These are phyloP conservation scores for Coprinopsis sp. DNA, from an alignment of 768 basidiomycete genomes.

Conservation along the genomic window DNA sequence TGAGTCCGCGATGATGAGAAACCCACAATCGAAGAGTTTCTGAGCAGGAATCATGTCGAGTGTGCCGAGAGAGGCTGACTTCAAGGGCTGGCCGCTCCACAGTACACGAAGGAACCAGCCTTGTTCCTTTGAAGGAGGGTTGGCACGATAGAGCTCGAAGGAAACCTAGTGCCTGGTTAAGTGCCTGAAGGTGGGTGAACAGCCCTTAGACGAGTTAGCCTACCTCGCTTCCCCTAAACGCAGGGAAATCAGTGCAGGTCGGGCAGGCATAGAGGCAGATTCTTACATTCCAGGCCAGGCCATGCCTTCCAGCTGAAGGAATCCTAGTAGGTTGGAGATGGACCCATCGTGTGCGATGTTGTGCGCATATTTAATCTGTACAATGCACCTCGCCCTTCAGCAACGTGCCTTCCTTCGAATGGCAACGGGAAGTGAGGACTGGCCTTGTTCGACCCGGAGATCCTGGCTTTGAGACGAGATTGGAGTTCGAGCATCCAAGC, in stretches of 20 bases:
- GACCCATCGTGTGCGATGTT: slow-evolving; percentile 51
- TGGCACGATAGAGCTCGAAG: slow-evolving; percentile 40
- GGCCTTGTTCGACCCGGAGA: slow-evolving; percentile 34
- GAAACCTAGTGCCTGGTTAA: slow-evolving; percentile 26
- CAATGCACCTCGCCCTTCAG: too few species aligned
- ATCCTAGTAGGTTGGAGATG: slow-evolving; percentile 43
- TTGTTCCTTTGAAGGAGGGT: not conserved
- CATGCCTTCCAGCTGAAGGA: slow-evolving; percentile 46
- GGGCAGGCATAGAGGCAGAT: not conserved
- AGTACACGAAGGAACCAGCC: slow-evolving; percentile 41
- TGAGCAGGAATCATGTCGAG: slow-evolving; percentile 42
- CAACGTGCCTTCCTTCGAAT: too few species aligned
- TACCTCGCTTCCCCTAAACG: slow-evolving; percentile 47
- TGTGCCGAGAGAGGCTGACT: slow-evolving; percentile 42
- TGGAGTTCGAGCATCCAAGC: slow-evolving; percentile 44
- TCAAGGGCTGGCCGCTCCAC: slow-evolving; percentile 47
- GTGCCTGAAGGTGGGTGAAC: too few species aligned
- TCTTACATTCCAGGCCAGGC: slow-evolving; percentile 51
- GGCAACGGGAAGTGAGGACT: too few species aligned
- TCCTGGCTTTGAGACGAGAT: slow-evolving; percentile 33
- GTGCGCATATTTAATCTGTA: slow-evolving; percentile 38
- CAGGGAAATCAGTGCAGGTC: not conserved
- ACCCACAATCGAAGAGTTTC: slow-evolving; percentile 40
- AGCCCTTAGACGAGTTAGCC: not conserved
- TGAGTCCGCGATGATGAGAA: too few species aligned